Conservation (phyloP, 2,329 filamentous ascomycete species). For the Scopulariopsis brevicaulis region DNA sequence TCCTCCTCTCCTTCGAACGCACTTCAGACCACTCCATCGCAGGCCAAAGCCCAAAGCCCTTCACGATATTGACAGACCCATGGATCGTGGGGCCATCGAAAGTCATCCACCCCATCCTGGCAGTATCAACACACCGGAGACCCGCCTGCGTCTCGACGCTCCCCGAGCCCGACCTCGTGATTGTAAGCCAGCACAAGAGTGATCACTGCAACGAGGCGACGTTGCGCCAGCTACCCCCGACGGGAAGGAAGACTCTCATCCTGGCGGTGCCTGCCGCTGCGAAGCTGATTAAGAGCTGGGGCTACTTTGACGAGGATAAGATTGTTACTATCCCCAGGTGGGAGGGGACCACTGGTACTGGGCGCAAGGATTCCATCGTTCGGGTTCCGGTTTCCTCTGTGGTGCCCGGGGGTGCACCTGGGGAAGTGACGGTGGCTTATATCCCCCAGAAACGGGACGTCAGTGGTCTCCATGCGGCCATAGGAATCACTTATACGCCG, state of each 20-base stretch:
- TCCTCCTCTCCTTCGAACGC: slow-evolving; percentile 52
- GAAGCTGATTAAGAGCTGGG: slow-evolving; percentile 55
- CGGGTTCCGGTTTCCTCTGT: slow-evolving; percentile 42
- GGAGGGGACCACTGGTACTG: slow-evolving; percentile 23
- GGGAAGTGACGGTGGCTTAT: slow-evolving; percentile 62
- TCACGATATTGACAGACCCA: slow-evolving; percentile 61
- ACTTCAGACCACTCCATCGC: slow-evolving; percentile 27
- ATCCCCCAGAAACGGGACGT: slow-evolving; percentile 50
- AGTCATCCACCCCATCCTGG: slow-evolving; percentile 49
- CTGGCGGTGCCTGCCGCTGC: slow-evolving; percentile 55
- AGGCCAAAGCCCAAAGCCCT: slow-evolving; percentile 32
- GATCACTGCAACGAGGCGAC: slow-evolving; percentile 64
- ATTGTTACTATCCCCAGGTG: slow-evolving; percentile 32
- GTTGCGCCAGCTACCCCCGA: slow-evolving; percentile 47
- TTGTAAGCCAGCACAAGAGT: slow-evolving; percentile 34
- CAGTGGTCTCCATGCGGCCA: slow-evolving; percentile 50
- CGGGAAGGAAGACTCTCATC: slow-evolving; percentile 45
- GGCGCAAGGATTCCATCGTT: slow-evolving; percentile 19
- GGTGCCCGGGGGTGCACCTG: slow-evolving; percentile 37
- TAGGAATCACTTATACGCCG: slow-evolving; percentile 62
- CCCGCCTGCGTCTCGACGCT: slow-evolving; percentile 44
- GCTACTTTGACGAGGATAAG: slow-evolving; percentile 48
- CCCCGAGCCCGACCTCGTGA: slow-evolving; percentile 30
- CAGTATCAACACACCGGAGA: slow-evolving; percentile 42
- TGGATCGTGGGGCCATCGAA: slow-evolving; percentile 53